Evolutionary conservation across 345 rosid genomes (phyloP), one percentile per base, ranked within the genome.

Genomic region (Citropsis articulata): DNA sequence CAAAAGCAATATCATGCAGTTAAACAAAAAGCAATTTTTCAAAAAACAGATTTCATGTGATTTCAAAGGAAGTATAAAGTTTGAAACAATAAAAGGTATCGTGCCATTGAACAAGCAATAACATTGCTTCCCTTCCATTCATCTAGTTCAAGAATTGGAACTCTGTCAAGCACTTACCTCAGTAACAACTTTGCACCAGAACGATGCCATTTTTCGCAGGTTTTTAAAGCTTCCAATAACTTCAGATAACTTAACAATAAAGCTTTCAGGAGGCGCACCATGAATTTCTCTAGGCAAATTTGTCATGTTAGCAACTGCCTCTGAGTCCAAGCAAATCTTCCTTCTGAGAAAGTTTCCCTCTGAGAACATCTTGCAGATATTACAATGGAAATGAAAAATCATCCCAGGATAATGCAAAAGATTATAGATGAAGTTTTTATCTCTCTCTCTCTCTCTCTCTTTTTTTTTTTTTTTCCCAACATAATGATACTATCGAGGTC

Each of bases 161-260:
- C 69, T 56, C 78, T 48, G 40, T 28, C 70, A 40, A 70, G 59
- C 65, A 89, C 97, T 88, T 85, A 96, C 99, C 84, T 94, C 97
- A 48, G 82, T 84, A 78, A 96, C 92, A 76, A 91, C 88, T 84
- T 74, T 91, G 90, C 86, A 82, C 99, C 99, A 96, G 82, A 96
- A 84, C 76, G 91, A 81, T 66, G 92, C 93, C 99, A 94, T 92
- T 84, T 85, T 87, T 79, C 83, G 85, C 78, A 92, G 80, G 64
- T 92, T 87, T 87, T 86, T 91, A 85, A 94, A 90, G 82, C 91
- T 91, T 80, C 99, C 99, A 82, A 94, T 88, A 73, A 96, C 94
- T 88, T 94, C 99, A 81, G 99, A 89, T 78, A 96, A 77, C 87
- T 94, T 92, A 73, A 89, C 94, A 79, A 96, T 71, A 81, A 96